Evolutionary conservation across 2,329 filamentous ascomycete species (phyloP).

Genomic region (Exophiala spinifera): DNA sequence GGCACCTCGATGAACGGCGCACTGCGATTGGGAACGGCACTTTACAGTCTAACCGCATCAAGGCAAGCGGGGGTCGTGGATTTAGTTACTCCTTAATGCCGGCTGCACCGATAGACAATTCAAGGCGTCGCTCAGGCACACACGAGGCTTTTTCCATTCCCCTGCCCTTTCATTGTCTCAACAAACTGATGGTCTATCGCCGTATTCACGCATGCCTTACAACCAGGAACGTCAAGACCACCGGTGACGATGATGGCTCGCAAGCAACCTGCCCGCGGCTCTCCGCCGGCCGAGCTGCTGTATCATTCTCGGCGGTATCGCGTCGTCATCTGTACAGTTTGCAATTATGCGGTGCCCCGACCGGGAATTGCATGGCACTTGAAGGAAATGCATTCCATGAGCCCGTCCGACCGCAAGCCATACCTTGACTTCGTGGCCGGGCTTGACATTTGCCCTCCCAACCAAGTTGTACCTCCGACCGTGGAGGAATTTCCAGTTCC

Average conservation of each 20-base stretch:
- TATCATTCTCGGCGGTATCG: slow-evolving; percentile 21
- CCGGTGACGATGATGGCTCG: background rate
- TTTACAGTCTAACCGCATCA: background rate
- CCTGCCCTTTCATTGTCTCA: too few relatives aligned
- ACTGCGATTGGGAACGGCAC: slow-evolving; percentile 17
- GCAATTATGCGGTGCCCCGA: slow-evolving; percentile 32
- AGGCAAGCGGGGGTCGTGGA: too few relatives aligned
- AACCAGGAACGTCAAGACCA: too few relatives aligned
- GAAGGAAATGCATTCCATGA: slow-evolving; percentile 33
- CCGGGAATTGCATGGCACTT: slow-evolving; percentile 31
- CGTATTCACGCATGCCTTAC: too few relatives aligned
- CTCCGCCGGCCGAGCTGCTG: slow-evolving; percentile 14
- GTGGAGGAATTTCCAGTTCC: slow-evolving; percentile 6
- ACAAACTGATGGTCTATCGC: too few relatives aligned
- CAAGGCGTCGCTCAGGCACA: background rate
- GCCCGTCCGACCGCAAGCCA: slow-evolving; percentile 13
- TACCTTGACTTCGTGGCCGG: slow-evolving; percentile 14
- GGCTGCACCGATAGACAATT: background rate
- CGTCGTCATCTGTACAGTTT: slow-evolving; percentile 29
- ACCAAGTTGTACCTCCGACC: slow-evolving; percentile 3
- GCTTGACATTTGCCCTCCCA: slow-evolving; percentile 4
- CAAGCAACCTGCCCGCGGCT: background rate
- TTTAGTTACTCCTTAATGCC: too few relatives aligned
- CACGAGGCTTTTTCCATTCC: background rate
- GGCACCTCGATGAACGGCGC: too few relatives aligned